Base-by-base conservation (phyloP, 768 basidiomycete genomes). In the Boletus edulis region DNA sequence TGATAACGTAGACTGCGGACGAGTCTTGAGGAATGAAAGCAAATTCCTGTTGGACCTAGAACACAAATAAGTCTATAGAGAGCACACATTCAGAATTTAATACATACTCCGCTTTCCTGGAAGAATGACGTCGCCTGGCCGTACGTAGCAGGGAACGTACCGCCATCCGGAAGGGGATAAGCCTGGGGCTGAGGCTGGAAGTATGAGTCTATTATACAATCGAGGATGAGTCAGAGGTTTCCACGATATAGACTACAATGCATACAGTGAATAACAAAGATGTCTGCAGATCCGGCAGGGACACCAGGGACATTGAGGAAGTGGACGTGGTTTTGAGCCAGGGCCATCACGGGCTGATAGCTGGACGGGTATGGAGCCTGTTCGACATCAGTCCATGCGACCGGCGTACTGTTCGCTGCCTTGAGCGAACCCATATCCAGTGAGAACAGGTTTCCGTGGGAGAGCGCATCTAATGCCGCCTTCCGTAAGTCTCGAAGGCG, bases 211-310 rank as follows among this genome's bases (percentile, higher is more conserved):
- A 56, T 38, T 3, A 35, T 10, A 24, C 17, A 42, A 44, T 13
- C 31, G 20, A n/a, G 6, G 20, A 48, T 62, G 5, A 59, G 42
- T 34, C 40, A 4, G 24, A 39, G 18, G n/a, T 6, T n/a, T n/a
- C 20, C 3, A 29, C 11, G 4, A 32, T 1, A 32, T 27, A 37
- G 3, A 37, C 29, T 18, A 22, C 3, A 24, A 29, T n/a, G 75
- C 87, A 61, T 63, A 88, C 90, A 95, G 70, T 95, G 93, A 56
- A 95, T 89, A 27, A 94, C 91, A 60, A 91, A 95, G 54, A 94
- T 87, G 50, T 84, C 75, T 3, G 84, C 86, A 39, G 78, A 81
- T 12, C 92, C 92, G 18, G 87, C 80, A n/a, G 81, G 54, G 8
- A 80, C 76, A 22, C 76, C 78, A 10, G 90, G 87, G 2, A 89